Evolutionary conservation across 257 asterid genomes (phyloP), one percentile per base, ranked within the genome.

Genomic region (Gentiana dahurica): DNA sequence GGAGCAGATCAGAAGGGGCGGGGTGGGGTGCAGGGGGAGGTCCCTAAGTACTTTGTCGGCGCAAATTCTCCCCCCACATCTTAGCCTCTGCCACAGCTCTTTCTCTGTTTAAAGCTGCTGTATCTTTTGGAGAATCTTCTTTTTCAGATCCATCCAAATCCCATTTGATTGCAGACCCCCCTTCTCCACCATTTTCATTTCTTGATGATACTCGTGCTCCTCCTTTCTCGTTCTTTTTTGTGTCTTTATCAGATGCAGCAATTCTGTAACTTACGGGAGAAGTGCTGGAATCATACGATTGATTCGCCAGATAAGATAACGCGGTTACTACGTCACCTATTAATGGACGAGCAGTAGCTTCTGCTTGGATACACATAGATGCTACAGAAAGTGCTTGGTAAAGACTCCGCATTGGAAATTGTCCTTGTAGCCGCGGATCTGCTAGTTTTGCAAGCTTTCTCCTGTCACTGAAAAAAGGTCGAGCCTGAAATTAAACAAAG

Each of bases 61-160:
- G 74, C 95, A 84, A 84, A 65, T 91, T 91, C 41, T 91, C 97
- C 2, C 98, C 98, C 98, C 98, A 92, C 98, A 88, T 83, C 69
- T 92, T 92, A 10, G 97, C 98, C 70, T 92, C 98, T 0, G 98
- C 97, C 13, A 88, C 97, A 2, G 98, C 98, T 6, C 98, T 75
- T 73, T 88, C 98, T 62, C 97, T 74, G 46, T 87, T 96, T 59
- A 79, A 60, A 58, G 84, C 97, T 0, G 77, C 85, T 2, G 86
- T 80, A 68, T 91, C 95, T 66, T 72, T 71, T 0, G 95, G 94
- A 34, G 95, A 85, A 37, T 88, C 95, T 10, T 88, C 97, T 65
- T 69, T 85, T 77, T 92, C 95, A 0, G 83, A 77, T 10, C 89
- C 94, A 51, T 92, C 98, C 59, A 74, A 12, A 49, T 87, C 95